Percentiles rank a stretch among this genome's conserved stretches.
Conservation (phyloP, 2,329 filamentous ascomycete species). For the Penicillium sclerotiorum region DNA sequence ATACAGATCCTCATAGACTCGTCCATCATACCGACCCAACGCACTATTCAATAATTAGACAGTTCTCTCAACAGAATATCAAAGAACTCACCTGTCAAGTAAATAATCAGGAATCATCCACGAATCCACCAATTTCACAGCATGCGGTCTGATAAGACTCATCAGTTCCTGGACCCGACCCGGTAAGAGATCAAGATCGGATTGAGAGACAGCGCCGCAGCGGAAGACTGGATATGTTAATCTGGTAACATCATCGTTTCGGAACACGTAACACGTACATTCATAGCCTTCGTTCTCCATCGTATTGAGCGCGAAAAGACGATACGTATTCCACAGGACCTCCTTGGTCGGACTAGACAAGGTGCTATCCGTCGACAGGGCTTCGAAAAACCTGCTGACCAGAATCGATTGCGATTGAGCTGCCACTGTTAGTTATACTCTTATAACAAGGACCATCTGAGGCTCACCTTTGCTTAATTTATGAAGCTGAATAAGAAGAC, state of each 20-base stretch:
- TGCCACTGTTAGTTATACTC: background rate
- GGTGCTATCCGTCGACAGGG: constrained; percentile 32
- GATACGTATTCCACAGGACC: constrained; percentile 49
- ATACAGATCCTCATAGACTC: constrained; percentile 58
- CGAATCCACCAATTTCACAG: constrained; percentile 54
- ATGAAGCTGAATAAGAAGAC: constrained; percentile 39
- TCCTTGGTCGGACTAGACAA: constrained; percentile 29
- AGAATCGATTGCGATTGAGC: constrained; percentile 55
- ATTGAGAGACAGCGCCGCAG: constrained; percentile 45
- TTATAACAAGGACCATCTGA: background rate
- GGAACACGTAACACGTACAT: constrained; percentile 13
- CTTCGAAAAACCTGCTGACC: constrained; percentile 50
- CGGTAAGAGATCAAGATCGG: constrained; percentile 45
- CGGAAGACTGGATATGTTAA: constrained; percentile 41
- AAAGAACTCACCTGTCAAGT: constrained; percentile 46
- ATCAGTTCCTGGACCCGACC: constrained; percentile 50
- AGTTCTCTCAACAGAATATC: no score
- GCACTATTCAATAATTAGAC: constrained; percentile 38
- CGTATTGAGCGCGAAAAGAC: constrained; percentile 52
- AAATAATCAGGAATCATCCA: constrained; percentile 58
- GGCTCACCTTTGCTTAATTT: constrained; percentile 30
- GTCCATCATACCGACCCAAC: constrained; percentile 55
- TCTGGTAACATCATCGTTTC: background rate
- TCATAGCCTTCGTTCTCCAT: constrained; percentile 46
- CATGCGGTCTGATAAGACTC: constrained; percentile 53